Conservation (phyloP, 2,329 filamentous ascomycete genomes). For the Ascochyta fabae region DNA sequence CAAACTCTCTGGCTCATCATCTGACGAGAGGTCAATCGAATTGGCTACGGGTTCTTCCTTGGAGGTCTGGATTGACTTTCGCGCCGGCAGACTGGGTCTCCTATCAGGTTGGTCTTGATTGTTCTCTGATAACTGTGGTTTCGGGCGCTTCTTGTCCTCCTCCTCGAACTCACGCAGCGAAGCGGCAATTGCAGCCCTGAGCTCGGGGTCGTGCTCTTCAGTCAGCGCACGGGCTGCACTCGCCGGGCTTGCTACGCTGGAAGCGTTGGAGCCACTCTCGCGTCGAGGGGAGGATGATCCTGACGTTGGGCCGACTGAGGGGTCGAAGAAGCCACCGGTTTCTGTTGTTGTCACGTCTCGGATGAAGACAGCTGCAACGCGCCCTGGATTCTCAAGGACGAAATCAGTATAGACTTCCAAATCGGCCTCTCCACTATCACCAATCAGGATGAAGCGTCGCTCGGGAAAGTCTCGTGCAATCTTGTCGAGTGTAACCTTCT, state of each 20-base stretch:
- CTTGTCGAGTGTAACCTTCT: conserved; percentile 84
- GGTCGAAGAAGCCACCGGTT: conserved; percentile 78
- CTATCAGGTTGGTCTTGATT: conserved; percentile 44
- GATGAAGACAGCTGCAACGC: conserved; percentile 88
- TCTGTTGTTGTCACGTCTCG: conserved; percentile 93
- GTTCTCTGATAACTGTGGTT: conserved; percentile 41
- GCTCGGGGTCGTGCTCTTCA: conserved; percentile 57
- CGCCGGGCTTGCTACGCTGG: conserved; percentile 19
- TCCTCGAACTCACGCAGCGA: conserved; percentile 56
- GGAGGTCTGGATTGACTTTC: conserved; percentile 33
- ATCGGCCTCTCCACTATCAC: conserved; percentile 96
- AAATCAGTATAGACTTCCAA: conserved; percentile 96
- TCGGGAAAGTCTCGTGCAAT: conserved; percentile 90
- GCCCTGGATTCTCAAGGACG: conserved; percentile 80
- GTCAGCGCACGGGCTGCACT: conserved; percentile 21
- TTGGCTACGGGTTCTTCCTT: conserved; percentile 43
- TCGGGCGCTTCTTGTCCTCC: conserved; percentile 43
- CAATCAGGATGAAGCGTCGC: conserved; percentile 86
- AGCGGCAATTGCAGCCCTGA: conserved; percentile 56
- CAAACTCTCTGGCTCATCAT: conserved; percentile 41
- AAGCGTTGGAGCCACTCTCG: conserved; percentile 15
- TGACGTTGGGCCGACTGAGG: conserved; percentile 54
- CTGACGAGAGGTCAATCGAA: conserved; percentile 57
- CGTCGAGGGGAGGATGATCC: conserved; percentile 34
- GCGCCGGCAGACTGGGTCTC: conserved; percentile 47